These are phyloP conservation scores for Boletellus dicymbophilus DNA, from an alignment of 1,284 basidiomycete species.

Conservation along the genomic window DNA sequence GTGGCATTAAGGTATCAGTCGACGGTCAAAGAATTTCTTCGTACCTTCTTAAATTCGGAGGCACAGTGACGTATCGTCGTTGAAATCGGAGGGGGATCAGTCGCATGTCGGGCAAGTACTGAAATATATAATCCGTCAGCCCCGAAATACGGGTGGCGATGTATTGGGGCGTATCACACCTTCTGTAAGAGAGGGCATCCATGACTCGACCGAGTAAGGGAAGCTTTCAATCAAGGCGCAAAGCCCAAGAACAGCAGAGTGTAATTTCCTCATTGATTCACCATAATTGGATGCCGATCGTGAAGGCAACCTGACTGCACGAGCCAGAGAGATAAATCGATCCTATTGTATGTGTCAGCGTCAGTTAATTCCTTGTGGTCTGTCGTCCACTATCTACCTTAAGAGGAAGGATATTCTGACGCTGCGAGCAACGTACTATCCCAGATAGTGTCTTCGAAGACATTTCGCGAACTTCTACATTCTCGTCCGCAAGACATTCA, in stretches of 20 bases:
- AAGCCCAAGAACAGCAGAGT: conserved; percentile 90
- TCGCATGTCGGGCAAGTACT: conserved; percentile 81
- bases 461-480: conserved; percentile 93
- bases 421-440: conserved; percentile 91
- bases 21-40: conserved; percentile 19
- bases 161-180: conserved; percentile 45
- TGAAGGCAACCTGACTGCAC: conserved; percentile 67
- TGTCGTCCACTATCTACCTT: conserved; percentile 52
- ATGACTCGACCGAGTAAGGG: conserved; percentile 77
- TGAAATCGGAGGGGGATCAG: conserved; percentile 91
- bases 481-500: conserved; percentile 86
- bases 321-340: conserved; percentile 72
- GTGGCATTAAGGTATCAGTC: conserved; percentile 16
- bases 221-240: conserved; percentile 82
- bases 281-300: conserved; percentile 76
- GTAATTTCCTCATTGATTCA: conserved; percentile 73
- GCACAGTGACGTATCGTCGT: conserved; percentile 89
- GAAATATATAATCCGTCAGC: conserved; percentile 24
- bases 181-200: conserved; percentile 79
- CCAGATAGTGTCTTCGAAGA: conserved; percentile 90
- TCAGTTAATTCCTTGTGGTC: neutral
- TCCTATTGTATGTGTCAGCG: conserved; percentile 52
- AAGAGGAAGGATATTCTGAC: conserved; percentile 84
- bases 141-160: neutral
- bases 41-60: conserved; percentile 85